Conservation (phyloP, 495 filamentous ascomycete species). For the Sordaria brevicollis region DNA sequence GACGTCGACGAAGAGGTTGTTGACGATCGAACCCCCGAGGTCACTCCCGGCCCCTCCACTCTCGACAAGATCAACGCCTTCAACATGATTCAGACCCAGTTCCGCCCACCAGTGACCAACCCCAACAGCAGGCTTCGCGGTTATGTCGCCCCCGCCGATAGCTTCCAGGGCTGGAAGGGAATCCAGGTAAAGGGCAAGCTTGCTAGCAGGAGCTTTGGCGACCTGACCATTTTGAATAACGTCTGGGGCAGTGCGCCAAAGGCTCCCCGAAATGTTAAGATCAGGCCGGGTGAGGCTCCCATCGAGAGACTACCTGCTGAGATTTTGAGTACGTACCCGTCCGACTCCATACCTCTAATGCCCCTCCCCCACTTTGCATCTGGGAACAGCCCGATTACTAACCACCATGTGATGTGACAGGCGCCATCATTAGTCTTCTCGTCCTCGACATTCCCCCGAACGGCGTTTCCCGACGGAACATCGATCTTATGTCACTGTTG, state of each 20-base stretch:
- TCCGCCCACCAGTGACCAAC: conserved; percentile 32
- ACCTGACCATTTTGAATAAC: conserved; percentile 48
- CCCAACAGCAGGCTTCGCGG: conserved; percentile 39
- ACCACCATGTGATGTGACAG: conserved; percentile 29
- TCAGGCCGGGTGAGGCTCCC: conserved; percentile 29
- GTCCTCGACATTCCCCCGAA: conserved; percentile 69
- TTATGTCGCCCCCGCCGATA: conserved; percentile 62
- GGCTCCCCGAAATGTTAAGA: conserved; percentile 17
- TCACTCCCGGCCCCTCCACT: conserved; percentile 4
- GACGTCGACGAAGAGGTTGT: conserved; percentile 30
- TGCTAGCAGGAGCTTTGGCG: conserved; percentile 62
- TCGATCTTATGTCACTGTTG: conserved; percentile 70
- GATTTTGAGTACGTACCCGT: conserved; percentile 52
- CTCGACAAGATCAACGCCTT: neutral
- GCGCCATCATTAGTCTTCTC: conserved; percentile 65
- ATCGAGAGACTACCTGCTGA: conserved; percentile 62
- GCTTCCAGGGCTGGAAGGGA: conserved; percentile 63
- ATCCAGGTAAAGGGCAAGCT: conserved; percentile 54
- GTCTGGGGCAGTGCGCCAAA: conserved; percentile 41
- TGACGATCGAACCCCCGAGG: conserved; percentile 24
- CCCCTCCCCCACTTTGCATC: neutral
- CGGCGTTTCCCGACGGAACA: conserved; percentile 67
- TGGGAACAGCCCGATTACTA: conserved; percentile 4
- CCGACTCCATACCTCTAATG: neutral
- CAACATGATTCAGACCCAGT: conserved; percentile 40